phyloP scores from a whole-genome alignment of 1,284 basidiomycete species.

The Moesziomyces globuligerus region DNA sequence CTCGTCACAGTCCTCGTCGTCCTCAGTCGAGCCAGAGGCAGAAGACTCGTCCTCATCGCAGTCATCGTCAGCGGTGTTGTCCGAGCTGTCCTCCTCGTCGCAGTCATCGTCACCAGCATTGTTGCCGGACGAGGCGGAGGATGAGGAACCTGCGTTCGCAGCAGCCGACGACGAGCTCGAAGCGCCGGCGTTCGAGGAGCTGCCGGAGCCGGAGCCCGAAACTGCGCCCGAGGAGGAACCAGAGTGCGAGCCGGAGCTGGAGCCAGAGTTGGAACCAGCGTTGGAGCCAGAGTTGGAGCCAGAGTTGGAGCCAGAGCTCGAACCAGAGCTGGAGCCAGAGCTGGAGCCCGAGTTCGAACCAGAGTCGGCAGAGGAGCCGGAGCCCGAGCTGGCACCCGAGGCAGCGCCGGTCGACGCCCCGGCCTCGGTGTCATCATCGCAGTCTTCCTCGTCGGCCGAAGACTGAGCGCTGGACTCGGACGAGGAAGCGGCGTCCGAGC shows the following conservation, averaged over 20 bases:
- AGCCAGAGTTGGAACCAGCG: slow-evolving; percentile 2
- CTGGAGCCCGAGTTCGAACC: slow-evolving; percentile 10
- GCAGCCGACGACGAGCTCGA: slow-evolving; percentile 9
- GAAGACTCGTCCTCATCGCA: slow-evolving; percentile 15
- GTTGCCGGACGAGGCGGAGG: slow-evolving; percentile 21
- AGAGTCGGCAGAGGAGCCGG: slow-evolving; percentile 9
- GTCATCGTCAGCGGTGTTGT: slow-evolving; percentile 9
- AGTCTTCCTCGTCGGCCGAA: slow-evolving; percentile 12
- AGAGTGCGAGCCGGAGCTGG: slow-evolving; percentile 4
- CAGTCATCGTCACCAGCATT: slow-evolving; percentile 16
- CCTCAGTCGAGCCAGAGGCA: not conserved
- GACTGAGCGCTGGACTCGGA: slow-evolving; percentile 1
- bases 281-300: slow-evolving; percentile 5
- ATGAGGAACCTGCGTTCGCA: slow-evolving; percentile 14
- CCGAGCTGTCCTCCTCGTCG: slow-evolving; percentile 18
- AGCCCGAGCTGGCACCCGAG: slow-evolving; percentile 10
- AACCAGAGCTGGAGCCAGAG: slow-evolving; percentile 12
- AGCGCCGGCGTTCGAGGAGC: slow-evolving; percentile 8
- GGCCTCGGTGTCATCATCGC: slow-evolving; percentile 14
- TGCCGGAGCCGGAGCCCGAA: slow-evolving; percentile 3
- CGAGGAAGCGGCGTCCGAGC: no score
- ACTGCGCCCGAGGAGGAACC: slow-evolving; percentile 16
- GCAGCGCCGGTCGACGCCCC: slow-evolving; percentile 9
- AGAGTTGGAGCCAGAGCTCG: not conserved
- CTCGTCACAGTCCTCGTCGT: slow-evolving; percentile 37